These are phyloP conservation scores for Rhodomyrtus tomentosa DNA, from an alignment of 345 rosid species.

Conservation along the genomic window DNA sequence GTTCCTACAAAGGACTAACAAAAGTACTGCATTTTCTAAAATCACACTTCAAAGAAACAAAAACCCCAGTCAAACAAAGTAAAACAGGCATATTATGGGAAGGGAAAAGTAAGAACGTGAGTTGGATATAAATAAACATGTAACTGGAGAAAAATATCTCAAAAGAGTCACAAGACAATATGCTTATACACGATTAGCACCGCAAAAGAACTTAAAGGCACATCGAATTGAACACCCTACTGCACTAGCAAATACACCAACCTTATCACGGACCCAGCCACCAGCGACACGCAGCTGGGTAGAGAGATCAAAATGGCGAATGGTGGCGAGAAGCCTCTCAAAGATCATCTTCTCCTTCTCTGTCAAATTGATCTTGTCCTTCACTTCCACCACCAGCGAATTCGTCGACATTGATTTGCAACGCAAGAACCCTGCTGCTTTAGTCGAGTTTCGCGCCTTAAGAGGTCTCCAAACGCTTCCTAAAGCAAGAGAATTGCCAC, in stretches of 20 bases:
- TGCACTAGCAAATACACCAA: not conserved
- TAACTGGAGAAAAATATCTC: not conserved
- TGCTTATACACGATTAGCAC: not conserved
- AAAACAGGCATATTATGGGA: not conserved
- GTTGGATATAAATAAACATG: not conserved
- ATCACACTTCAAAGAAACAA: not conserved
- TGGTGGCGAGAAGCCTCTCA: slow-evolving; percentile 50
- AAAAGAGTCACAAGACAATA: not conserved
- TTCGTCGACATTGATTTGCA: slow-evolving; percentile 21
- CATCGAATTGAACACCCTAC: not conserved
- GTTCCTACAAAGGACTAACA: not conserved
- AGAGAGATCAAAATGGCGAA: slow-evolving; percentile 47
- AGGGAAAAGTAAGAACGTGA: not conserved
- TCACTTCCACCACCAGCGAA: slow-evolving; percentile 19
- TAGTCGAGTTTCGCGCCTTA: not conserved
- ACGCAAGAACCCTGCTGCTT: not conserved
- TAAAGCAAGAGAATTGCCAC: not conserved
- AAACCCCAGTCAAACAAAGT: not conserved
- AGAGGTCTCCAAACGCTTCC: not conserved
- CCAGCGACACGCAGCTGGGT: slow-evolving; percentile 94
- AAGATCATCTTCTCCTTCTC: slow-evolving; percentile 59
- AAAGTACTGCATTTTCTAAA: not conserved
- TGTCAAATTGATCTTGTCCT: slow-evolving; percentile 52
- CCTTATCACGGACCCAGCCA: slow-evolving; percentile 99
- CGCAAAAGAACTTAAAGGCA: not conserved